Evolutionary conservation across 441 rosid species (phyloP).

Genomic region (Adansonia madagascariensis): DNA sequence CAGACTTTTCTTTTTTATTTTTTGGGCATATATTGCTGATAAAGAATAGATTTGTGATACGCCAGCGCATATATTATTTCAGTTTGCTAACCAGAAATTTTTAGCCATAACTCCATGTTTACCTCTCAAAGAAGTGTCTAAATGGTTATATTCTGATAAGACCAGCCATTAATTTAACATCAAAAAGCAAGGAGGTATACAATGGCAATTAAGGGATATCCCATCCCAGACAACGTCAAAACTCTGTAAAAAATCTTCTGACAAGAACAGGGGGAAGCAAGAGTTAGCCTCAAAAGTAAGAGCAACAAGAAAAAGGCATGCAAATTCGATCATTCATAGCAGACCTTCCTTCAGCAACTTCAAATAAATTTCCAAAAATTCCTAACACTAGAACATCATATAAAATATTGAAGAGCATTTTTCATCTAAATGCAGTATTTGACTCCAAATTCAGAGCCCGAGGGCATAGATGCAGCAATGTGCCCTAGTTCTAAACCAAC

Average conservation of each 20-base stretch:
- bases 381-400: neutral
- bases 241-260: neutral
- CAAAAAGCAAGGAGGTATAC: neutral
- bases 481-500: neutral
- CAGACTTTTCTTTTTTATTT: neutral
- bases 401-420: neutral
- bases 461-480: neutral
- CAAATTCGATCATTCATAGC: neutral
- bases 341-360: neutral
- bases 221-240: neutral
- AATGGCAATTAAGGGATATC: neutral
- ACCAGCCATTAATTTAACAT: constrained; percentile 6
- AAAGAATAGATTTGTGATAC: neutral
- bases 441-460: neutral
- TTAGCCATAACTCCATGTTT: neutral
- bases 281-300: neutral
- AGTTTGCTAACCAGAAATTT: neutral
- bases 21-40: neutral
- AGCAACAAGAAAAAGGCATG: constrained; percentile 18
- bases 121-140: neutral
- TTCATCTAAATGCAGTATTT: neutral
- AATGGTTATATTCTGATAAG: neutral
- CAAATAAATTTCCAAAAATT: neutral
- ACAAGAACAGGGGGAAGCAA: neutral
- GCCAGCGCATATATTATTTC: neutral